Base-by-base conservation (phyloP, 2,329 filamentous ascomycete species). In the Alternaria arborescens region DNA sequence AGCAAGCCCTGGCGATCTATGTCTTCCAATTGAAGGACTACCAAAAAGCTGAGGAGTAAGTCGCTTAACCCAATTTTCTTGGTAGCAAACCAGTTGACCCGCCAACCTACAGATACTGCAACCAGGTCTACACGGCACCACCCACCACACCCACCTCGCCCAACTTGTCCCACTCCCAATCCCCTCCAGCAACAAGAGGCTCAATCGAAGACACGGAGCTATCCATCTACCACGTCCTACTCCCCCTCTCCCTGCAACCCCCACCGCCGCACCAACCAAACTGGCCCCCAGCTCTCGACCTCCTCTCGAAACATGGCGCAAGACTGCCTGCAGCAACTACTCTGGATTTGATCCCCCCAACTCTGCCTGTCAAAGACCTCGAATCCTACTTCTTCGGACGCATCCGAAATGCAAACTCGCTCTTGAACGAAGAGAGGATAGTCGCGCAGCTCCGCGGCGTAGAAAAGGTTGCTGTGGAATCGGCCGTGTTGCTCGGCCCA, bases 1-100 rank as follows among this genome's bases (percentile, higher is more conserved):
- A 93, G 75, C 93, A 98, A 79, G 95, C 95, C 0, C 82, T 99
- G n/a, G 91, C 95, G 75, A 97, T 99, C 53, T 99, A 97, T 76
- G 94, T 98, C 28, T 99, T 97, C 81, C 95, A 94, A 77, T 87
- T 99, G 77, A 83, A 91, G 68, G 90, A 97, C 77, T 94, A 92
- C 64, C 83, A 82, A 12, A 98, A 97, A 79, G 95, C 95, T 32
- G 95, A 99, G 85, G 93, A 97, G 90, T 97, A 66, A 54, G 71
- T 52, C 11, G 28, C 28, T 10, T 30, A 30, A 10, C 11, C 5
- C 11, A 10, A 11, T 40, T 10, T 6, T 14, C 12, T 22, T n/a
- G 16, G 32, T 12, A 22, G 6, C 3, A 43, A 43, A n/a, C 41
- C 14, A n/a, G 14, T 16, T 46, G 28, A 46, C 24, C 20, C 4